phyloP scores from a whole-genome alignment of 176 grass and related monocot genomes.

The Saccharum spontaneum region DNA sequence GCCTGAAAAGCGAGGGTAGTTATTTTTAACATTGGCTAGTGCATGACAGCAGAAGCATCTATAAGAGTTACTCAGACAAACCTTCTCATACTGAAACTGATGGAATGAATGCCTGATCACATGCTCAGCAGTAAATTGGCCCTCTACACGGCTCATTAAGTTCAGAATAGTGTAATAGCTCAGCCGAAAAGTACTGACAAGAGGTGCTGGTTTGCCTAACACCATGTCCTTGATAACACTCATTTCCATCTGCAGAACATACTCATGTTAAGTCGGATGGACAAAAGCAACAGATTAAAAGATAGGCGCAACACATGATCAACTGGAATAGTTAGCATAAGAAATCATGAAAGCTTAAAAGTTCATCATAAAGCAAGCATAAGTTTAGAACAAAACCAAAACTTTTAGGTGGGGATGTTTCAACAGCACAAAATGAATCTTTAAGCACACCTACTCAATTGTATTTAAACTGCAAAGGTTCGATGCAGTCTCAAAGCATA shows the following conservation, averaged over 20 bases:
- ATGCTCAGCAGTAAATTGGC: conserved; percentile 98
- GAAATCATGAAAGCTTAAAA: conserved; percentile 23
- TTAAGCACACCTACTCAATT: background rate
- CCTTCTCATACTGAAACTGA: conserved; percentile 99
- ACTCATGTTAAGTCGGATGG: conserved; percentile 6
- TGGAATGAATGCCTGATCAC: conserved; percentile 98
- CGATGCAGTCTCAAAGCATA: conserved; percentile 14
- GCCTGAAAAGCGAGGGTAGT: conserved; percentile 61
- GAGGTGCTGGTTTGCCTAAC: conserved; percentile 94
- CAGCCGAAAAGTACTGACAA: conserved; percentile 94
- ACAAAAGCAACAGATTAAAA: conserved; percentile 17
- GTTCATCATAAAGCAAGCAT: conserved; percentile 28
- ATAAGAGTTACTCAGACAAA: conserved; percentile 38
- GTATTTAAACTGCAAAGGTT: conserved; percentile 23
- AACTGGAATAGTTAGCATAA: conserved; percentile 15
- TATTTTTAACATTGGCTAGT: conserved; percentile 17
- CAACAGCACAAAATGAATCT: conserved; percentile 8
- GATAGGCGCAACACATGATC: background rate
- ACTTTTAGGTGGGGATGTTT: conserved; percentile 1
- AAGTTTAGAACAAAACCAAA: conserved; percentile 13
- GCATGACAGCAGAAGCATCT: conserved; percentile 31
- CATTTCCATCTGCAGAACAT: conserved; percentile 94
- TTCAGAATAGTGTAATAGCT: conserved; percentile 99
- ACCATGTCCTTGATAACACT: conserved; percentile 98
- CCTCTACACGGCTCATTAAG: conserved; percentile 94